Conservation (phyloP, 2,329 filamentous ascomycete species). For the Ceratocystiopsis sp. region DNA sequence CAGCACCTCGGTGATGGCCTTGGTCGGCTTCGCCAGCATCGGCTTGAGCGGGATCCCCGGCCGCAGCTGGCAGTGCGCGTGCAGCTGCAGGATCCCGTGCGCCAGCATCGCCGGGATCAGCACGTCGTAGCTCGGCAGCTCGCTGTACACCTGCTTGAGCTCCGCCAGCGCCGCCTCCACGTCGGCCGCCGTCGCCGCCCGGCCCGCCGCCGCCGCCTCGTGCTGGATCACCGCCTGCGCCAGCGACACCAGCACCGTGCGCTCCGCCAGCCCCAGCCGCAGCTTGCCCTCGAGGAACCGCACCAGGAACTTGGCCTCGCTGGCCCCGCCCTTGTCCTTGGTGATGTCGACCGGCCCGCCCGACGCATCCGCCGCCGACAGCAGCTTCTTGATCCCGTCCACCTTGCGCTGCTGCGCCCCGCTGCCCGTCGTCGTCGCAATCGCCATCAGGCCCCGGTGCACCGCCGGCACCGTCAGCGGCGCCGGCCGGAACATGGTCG, state of each 20-base stretch:
- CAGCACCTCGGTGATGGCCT: slow-evolving; percentile 92
- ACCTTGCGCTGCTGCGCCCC: slow-evolving; percentile 85
- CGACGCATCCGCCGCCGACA: slow-evolving; percentile 72
- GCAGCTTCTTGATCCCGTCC: slow-evolving; percentile 83
- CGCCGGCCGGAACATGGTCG: slow-evolving; percentile 97
- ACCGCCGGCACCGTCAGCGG: slow-evolving; percentile 73
- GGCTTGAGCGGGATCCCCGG: slow-evolving; percentile 92
- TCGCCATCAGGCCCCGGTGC: slow-evolving; percentile 71
- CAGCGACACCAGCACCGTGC: slow-evolving; percentile 74
- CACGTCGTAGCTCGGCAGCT: slow-evolving; percentile 86
- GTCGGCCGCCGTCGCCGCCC: slow-evolving; percentile 55
- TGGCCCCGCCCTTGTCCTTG: slow-evolving; percentile 83
- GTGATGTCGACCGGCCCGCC: slow-evolving; percentile 76
- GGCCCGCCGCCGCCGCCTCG: slow-evolving; percentile 55
- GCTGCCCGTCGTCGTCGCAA: slow-evolving; percentile 73
- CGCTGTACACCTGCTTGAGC: slow-evolving; percentile 85
- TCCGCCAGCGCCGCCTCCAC: slow-evolving; percentile 69
- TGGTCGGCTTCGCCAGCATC: slow-evolving; percentile 97
- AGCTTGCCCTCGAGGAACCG: slow-evolving; percentile 91
- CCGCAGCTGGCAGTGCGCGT: slow-evolving; percentile 74
- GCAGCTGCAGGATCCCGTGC: slow-evolving; percentile 68
- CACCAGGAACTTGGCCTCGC: slow-evolving; percentile 87
- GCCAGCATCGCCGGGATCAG: slow-evolving; percentile 82
- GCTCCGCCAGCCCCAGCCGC: slow-evolving; percentile 79
- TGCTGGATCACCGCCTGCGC: slow-evolving; percentile 79